Percentiles rank a stretch among this genome's conserved stretches.
Conservation (phyloP, 2,329 filamentous ascomycete genomes). For the Ciborinia camelliae region DNA sequence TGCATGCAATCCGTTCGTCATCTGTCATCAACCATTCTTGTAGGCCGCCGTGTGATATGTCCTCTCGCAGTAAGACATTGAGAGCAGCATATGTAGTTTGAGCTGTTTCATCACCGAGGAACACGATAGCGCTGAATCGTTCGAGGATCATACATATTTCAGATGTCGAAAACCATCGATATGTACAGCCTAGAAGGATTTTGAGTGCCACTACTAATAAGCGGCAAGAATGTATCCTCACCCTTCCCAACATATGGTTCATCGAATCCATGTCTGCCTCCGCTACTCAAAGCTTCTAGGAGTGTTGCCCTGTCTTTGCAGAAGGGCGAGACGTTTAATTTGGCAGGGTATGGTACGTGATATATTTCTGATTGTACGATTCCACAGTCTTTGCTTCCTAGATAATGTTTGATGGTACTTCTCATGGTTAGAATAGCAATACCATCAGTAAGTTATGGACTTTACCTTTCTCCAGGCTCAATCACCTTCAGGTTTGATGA, state of each 20-base stretch:
- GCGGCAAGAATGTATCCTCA: not conserved
- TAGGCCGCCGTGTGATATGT: conserved; percentile 41
- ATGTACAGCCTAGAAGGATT: conserved; percentile 40
- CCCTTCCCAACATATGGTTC: conserved; percentile 38
- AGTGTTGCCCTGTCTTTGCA: conserved; percentile 36
- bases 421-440: not conserved
- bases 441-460: not conserved
- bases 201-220: not conserved
- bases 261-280: conserved; percentile 43
- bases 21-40: conserved; percentile 41
- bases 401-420: conserved; percentile 28
- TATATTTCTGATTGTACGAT: conserved; percentile 29
- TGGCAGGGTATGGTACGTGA: conserved; percentile 22
- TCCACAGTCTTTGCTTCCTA: conserved; percentile 29
- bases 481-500: not conserved
- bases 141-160: conserved; percentile 46
- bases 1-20: conserved; percentile 37
- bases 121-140: conserved; percentile 42
- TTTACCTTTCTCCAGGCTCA: conserved; percentile 26
- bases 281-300: conserved; percentile 42
- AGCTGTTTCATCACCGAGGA: conserved; percentile 43
- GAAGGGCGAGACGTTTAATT: conserved; percentile 25
- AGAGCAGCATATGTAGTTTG: conserved; percentile 44
- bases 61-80: conserved; percentile 44
- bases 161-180: conserved; percentile 42